Base-by-base conservation (phyloP, 805 yeast species). In the Maudiozyma barnettii region DNA sequence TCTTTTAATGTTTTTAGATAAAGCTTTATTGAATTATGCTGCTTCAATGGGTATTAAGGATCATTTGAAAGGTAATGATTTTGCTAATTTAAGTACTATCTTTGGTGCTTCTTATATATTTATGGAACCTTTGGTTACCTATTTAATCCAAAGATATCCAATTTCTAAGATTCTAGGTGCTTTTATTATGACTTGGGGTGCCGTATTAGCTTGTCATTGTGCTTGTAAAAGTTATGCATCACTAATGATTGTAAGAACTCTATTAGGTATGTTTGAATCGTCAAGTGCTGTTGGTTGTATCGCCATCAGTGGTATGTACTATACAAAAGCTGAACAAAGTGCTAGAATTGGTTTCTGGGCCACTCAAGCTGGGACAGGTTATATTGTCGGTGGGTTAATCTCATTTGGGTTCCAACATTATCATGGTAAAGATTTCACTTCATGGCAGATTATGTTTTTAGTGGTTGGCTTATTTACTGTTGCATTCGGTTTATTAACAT, bases 391-490 rank as follows among this genome's bases (percentile, higher is more conserved):
- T 49, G 76, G 77, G 3, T 44, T 72, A 20, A 58, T 73, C 13
- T 70, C 77, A 0, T 78, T 71, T 61, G 80, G 72, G 0, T 79
- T 79, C 58, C 79, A 76, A 54, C 78, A 75, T 52, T 72, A 78
- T 20, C 59, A 62, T 41, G 67, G 66, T 26, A 66, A 70, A 13
- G 45, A 48, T 2, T 68, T 77, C 47, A 59, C 69, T 22, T 72
- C 81, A n/a, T 79, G 84, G 84, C 81, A 77, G 60, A 76, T 79
- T 42, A 72, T 78, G 63, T 79, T 77, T 58, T 55, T 79, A 16
- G 71, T 76, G 4, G 74, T 79, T 56, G 85, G 85, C 8, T 43
- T 75, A 2, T 56, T 77, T 14, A 79, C 84, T 3, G 61, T 76
- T 2, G 41, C 63, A 1, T 77, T 76, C 59, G 84, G 84, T 5